These are phyloP conservation scores for Candida tammaniensis DNA, from an alignment of 805 yeast species.

Conservation along the genomic window DNA sequence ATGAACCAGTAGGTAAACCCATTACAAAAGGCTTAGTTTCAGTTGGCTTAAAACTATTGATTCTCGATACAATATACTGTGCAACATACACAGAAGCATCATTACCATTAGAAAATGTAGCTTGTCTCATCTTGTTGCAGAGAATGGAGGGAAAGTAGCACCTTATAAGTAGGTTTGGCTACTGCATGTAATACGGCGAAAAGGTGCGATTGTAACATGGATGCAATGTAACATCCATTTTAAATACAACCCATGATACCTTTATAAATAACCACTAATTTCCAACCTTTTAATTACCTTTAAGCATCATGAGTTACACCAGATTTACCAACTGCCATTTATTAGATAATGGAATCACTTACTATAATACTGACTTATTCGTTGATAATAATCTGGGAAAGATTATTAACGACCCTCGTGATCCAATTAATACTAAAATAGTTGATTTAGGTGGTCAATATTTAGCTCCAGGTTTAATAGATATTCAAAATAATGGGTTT, in stretches of 20 bases:
- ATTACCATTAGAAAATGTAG: constrained; percentile 31
- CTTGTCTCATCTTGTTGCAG: constrained; percentile 27
- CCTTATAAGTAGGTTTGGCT: not conserved
- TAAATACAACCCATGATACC: constrained; percentile 2
- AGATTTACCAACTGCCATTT: constrained; percentile 42
- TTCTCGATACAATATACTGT: constrained; percentile 40
- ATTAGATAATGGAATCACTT: constrained; percentile 39
- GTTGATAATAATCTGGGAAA: constrained; percentile 41
- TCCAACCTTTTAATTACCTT: not conserved
- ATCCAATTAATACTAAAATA: constrained; percentile 14
- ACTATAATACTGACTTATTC: constrained; percentile 37
- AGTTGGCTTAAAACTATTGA: constrained; percentile 46
- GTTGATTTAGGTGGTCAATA: constrained; percentile 48
- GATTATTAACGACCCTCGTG: constrained; percentile 22
- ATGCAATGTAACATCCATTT: constrained; percentile 6
- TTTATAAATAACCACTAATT: not conserved
- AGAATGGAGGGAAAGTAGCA: too few species aligned
- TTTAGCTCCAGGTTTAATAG: constrained; percentile 55
- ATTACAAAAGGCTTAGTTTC: constrained; percentile 47
- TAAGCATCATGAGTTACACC: constrained; percentile 16
- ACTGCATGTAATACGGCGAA: not conserved
- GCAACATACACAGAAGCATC: constrained; percentile 47
- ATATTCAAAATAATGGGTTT: constrained; percentile 57
- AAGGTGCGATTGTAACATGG: constrained; percentile 7
- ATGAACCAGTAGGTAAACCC: constrained; percentile 62